Evolutionary conservation across 805 yeast species (phyloP), one percentile per base, ranked within the genome.

Genomic region (Yarrowia osloensis): DNA sequence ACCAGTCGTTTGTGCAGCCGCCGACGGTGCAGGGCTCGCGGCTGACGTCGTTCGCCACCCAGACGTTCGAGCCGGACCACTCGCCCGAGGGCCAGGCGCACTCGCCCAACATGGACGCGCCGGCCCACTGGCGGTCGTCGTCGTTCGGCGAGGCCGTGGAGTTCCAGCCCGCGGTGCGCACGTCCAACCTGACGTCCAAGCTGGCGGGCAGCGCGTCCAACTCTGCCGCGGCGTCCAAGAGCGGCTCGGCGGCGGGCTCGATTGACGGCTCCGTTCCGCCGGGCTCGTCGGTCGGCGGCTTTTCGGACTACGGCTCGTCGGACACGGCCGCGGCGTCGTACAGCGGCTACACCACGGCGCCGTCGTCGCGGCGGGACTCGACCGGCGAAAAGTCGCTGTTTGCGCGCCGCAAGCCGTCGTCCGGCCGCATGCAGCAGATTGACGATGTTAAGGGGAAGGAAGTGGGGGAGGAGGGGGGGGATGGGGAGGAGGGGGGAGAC

Each of bases 401-500:
- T 54, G 61, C 61, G 15, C 73, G 70, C 21, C 46, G 62, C 11
- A 68, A 65, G 31, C 67, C 49, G 26, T 68, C 55, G 19, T 66
- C 50, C 8, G 71, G 70, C 5, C 68, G 49, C 29, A 67, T 66
- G 28, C 70, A 63, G 46, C 69, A 62, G 29, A 59, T 33, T 21
- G 68, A 65, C 28, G 57, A 50, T 13, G 55, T 29, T 33, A 54
- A 37, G 57, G 40, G 40, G 8, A 50, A 50, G 21, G 28, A n/a
- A 4, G 39, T 11, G 15, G 46, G 3, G 15, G 37, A 19, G 37
- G 33, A 8, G 2, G 52, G n/a, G 1, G 49, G n/a, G 1, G 49
- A 24, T 7, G 31, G 17, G 4, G 21, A 4, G 13, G 44, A 19
- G 9, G 46, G 22, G 17, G n/a, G n/a, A n/a, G 44, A 40, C 15